Base-by-base conservation (phyloP, 345 rosid species). In the Erodium maritimum region DNA sequence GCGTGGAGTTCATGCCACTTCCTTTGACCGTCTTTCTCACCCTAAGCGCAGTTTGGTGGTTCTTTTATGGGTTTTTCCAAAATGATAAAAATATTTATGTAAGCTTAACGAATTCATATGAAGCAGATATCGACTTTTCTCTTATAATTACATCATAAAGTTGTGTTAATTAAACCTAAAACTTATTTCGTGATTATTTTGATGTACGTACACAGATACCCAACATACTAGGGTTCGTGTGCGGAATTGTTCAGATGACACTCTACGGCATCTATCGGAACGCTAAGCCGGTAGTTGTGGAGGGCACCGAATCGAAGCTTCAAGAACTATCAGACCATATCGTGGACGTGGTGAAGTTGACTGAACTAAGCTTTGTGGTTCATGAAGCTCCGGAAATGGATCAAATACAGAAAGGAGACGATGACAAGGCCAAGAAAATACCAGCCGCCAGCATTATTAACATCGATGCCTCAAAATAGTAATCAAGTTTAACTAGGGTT, bases 1-100 rank as follows among this genome's bases (percentile, higher is more conserved):
- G 96, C 51, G 96, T 75, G 10, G 96, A 90, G 76, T 94, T 56
- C 72, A 87, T 87, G 97, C 95, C 95, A 5, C 79, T 87, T 11
- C 55, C 72, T 23, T 71, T 94, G 21, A 87, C 99, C 4, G 55
- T 84, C 64, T 90, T 81, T 72, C 91, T 94, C 54, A 90, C 99
- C 1, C 45, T 90, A 19, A 79, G 88, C 19, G 97, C 99, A 19
- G 79, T 87, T 64, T 73, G 82, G 79, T 94, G 99, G 99, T 90
- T 94, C 79, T 77, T 81, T 70, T 87, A 90, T 22, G 99, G 99
- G 0, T 79, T 80, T 68, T 73, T 85, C 14, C 68, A 61, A 16
- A 75, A 71, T 42, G 99, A 94, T 55, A 59, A 55, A 57, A 85
- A 75, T 69, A 69, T 94, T 29, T 95, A 96, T 4, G 99, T 94